phyloP scores from a whole-genome alignment of 1,284 basidiomycete species.

The Pseudozyma flocculosa region DNA sequence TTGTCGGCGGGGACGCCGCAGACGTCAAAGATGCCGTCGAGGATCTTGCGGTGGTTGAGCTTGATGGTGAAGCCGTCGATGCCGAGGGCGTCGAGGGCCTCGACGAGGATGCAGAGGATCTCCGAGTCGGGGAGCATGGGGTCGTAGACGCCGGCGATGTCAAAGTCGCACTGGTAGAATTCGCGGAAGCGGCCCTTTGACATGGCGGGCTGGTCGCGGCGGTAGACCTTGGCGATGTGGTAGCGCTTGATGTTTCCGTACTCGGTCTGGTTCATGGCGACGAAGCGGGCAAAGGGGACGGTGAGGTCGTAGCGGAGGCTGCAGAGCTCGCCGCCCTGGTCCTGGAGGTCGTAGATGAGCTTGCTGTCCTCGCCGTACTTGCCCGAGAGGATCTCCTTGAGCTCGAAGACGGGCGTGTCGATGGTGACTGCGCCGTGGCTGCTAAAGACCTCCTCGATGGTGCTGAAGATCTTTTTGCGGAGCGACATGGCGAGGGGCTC shows the following conservation, averaged over 20 bases:
- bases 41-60: slow-evolving; percentile 90
- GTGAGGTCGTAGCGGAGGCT: slow-evolving; percentile 94
- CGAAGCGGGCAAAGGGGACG: slow-evolving; percentile 86
- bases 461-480: slow-evolving; percentile 83
- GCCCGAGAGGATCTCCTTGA: slow-evolving; percentile 89
- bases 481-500: slow-evolving; percentile 91
- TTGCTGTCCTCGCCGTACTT: slow-evolving; percentile 87
- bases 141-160: slow-evolving; percentile 84
- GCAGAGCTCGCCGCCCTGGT: slow-evolving; percentile 97
- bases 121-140: slow-evolving; percentile 97
- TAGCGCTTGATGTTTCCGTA: slow-evolving; percentile 76
- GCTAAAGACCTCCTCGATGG: slow-evolving; percentile 84
- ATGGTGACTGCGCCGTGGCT: slow-evolving; percentile 87
- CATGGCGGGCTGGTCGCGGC: slow-evolving; percentile 95
- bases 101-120: slow-evolving; percentile 78
- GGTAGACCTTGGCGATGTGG: slow-evolving; percentile 97
- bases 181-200: slow-evolving; percentile 97
- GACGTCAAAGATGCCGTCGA: slow-evolving; percentile 95
- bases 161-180: slow-evolving; percentile 98
- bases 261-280: slow-evolving; percentile 86
- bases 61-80: slow-evolving; percentile 88
- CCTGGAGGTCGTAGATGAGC: slow-evolving; percentile 95
- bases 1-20: slow-evolving; percentile 92
- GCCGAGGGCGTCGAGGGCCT: slow-evolving; percentile 77
- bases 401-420: slow-evolving; percentile 96